These are phyloP conservation scores for Colletotrichum sp. DNA, from an alignment of 2,329 filamentous ascomycete genomes.

Conservation along the genomic window DNA sequence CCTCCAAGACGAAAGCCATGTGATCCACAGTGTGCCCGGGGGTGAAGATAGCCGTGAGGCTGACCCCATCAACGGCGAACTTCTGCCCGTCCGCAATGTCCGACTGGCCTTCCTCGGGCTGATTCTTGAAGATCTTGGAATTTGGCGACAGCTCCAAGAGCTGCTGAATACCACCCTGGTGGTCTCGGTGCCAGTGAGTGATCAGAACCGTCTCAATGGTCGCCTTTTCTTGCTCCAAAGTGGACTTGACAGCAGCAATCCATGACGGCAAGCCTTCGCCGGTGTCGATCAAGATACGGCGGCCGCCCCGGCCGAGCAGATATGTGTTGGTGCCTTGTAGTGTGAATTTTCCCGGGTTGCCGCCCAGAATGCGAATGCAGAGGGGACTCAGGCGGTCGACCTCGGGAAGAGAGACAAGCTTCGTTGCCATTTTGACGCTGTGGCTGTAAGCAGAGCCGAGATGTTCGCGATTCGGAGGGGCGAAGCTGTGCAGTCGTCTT, in stretches of 20 bases:
- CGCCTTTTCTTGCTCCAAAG: conserved; percentile 71
- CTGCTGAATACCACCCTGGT: conserved; percentile 77
- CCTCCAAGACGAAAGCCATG: conserved; percentile 76
- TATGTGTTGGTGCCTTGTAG: conserved; percentile 93
- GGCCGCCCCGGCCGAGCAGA: conserved; percentile 76
- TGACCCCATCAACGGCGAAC: conserved; percentile 66
- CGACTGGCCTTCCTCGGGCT: conserved; percentile 56
- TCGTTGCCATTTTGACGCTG: conserved; percentile 59
- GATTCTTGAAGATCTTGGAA: conserved; percentile 70
- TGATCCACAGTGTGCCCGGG: conserved; percentile 83
- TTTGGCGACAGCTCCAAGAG: conserved; percentile 68
- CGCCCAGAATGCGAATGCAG: conserved; percentile 84
- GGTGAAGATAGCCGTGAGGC: conserved; percentile 65
- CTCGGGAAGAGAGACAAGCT: conserved; percentile 70
- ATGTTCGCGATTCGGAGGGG: not conserved
- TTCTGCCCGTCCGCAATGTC: conserved; percentile 56
- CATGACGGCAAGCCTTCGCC: conserved; percentile 82
- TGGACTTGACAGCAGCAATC: conserved; percentile 67
- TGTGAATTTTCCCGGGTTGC: conserved; percentile 85
- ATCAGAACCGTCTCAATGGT: conserved; percentile 74
- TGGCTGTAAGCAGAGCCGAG: not conserved
- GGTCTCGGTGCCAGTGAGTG: conserved; percentile 93
- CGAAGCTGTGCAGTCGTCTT: not conserved
- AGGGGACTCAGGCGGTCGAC: conserved; percentile 79
- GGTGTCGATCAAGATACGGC: conserved; percentile 86